These are phyloP conservation scores for Rhodomyrtus psidioides DNA, from an alignment of 441 rosid species.

Conservation along the genomic window DNA sequence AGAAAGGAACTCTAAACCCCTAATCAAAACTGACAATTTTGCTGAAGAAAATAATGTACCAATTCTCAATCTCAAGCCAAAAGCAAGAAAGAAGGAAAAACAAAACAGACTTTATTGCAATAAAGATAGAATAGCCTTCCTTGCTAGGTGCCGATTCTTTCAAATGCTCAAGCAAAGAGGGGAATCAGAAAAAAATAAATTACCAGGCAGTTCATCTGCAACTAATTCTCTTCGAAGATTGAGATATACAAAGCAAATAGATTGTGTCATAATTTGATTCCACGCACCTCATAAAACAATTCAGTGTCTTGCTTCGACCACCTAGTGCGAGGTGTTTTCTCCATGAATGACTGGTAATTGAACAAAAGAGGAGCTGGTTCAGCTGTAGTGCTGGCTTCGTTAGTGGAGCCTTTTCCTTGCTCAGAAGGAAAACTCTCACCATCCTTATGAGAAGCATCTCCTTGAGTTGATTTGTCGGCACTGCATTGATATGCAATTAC, in stretches of 20 bases:
- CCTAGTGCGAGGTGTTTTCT: constrained; percentile 46
- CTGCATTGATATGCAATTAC: constrained; percentile 18
- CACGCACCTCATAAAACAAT: constrained; percentile 67
- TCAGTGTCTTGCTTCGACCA: constrained; percentile 92
- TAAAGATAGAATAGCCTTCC: not conserved
- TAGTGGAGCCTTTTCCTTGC: constrained; percentile 12
- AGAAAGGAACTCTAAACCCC: not conserved
- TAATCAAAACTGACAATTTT: not conserved
- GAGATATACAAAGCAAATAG: not conserved
- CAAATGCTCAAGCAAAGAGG: not conserved
- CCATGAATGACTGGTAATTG: constrained; percentile 73
- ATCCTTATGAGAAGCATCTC: constrained; percentile 28
- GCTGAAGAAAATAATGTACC: not conserved
- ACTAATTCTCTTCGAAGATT: not conserved
- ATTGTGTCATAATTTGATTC: not conserved
- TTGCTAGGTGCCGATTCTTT: not conserved
- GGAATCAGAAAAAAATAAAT: not conserved
- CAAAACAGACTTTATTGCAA: not conserved
- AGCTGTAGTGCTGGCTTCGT: constrained; percentile 8
- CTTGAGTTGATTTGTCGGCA: constrained; percentile 20
- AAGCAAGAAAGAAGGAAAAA: not conserved
- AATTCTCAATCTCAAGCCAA: not conserved
- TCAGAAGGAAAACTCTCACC: constrained; percentile 31
- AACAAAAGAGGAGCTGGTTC: constrained; percentile 26
- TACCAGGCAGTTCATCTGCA: not conserved